These are phyloP conservation scores for Didymella arachidicola DNA, from an alignment of 2,329 filamentous ascomycete species.

Conservation along the genomic window DNA sequence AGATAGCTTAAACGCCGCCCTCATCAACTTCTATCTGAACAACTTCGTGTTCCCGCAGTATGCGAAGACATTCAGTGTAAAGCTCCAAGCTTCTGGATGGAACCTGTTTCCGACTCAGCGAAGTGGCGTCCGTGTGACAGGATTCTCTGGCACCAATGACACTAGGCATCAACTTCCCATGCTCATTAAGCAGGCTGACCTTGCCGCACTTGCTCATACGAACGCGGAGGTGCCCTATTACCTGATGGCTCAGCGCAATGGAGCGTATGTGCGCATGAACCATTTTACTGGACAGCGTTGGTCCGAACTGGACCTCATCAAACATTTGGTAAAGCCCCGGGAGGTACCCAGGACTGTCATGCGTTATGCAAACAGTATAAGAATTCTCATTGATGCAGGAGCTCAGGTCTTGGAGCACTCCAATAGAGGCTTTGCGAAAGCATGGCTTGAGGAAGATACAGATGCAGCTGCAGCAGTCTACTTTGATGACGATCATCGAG, in stretches of 20 bases:
- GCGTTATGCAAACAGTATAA: conserved; percentile 48
- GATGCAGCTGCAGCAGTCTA: conserved; percentile 62
- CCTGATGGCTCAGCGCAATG: conserved; percentile 62
- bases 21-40: conserved; percentile 71
- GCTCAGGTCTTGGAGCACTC: conserved; percentile 70
- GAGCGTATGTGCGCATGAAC: conserved; percentile 53
- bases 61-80: conserved; percentile 69
- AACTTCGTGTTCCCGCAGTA: conserved; percentile 71
- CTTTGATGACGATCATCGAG: conserved; percentile 59
- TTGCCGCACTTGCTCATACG: conserved; percentile 64
- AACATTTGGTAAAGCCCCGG: conserved; percentile 42
- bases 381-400: conserved; percentile 69
- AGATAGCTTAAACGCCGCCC: conserved; percentile 53
- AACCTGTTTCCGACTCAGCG: conserved; percentile 56
- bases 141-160: conserved; percentile 78
- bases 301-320: conserved; percentile 58
- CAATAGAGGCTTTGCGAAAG: conserved; percentile 59
- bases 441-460: conserved; percentile 60
- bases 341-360: neutral
- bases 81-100: conserved; percentile 72
- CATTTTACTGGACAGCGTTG: conserved; percentile 43
- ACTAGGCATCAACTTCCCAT: conserved; percentile 66
- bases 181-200: conserved; percentile 68
- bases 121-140: conserved; percentile 60
- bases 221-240: conserved; percentile 70